A percentile compares a stretch with the other conserved stretches of the same genome.
phyloP scores from a whole-genome alignment of 2,329 filamentous ascomycete genomes.

The Colletotrichum cuscutae region DNA sequence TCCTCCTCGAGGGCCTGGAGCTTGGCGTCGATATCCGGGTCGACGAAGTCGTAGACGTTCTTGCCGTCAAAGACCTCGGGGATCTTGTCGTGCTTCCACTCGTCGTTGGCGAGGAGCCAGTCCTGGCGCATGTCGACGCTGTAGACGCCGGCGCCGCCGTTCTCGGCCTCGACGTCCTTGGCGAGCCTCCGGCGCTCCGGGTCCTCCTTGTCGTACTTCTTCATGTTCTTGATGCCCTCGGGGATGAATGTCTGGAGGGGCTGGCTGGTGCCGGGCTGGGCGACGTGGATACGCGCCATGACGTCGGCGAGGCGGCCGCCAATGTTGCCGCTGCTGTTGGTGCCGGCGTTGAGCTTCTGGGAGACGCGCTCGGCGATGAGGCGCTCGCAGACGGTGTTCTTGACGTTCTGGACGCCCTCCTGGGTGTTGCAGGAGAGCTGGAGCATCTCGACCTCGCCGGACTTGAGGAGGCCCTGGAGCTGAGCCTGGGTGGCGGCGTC shows the following conservation, averaged over 20 bases:
- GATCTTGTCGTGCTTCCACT: constrained; percentile 97
- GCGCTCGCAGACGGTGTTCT: constrained; percentile 93
- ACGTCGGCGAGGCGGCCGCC: constrained; percentile 89
- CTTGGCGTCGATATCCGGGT: constrained; percentile 95
- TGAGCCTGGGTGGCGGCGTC: constrained; percentile 81
- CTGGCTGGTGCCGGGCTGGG: constrained; percentile 86
- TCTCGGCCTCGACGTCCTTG: constrained; percentile 88
- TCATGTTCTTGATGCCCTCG: constrained; percentile 80
- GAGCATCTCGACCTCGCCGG: constrained; percentile 90
- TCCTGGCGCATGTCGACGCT: constrained; percentile 92
- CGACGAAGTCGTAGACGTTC: constrained; percentile 97
- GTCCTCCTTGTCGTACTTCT: constrained; percentile 91
- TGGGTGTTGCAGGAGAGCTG: constrained; percentile 95
- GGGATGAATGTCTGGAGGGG: constrained; percentile 87
- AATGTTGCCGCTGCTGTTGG: constrained; percentile 77
- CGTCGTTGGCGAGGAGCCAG: constrained; percentile 86
- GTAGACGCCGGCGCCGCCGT: constrained; percentile 95
- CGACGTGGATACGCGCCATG: constrained; percentile 94
- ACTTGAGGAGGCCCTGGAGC: constrained; percentile 82
- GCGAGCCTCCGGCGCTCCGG: constrained; percentile 85
- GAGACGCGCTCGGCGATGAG: constrained; percentile 92
- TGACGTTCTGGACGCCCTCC: constrained; percentile 93
- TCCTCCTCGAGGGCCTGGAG: constrained; percentile 92
- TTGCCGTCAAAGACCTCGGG: constrained; percentile 95
- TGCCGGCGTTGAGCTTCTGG: constrained; percentile 95